These are phyloP conservation scores for Volvariella volvacea DNA, from an alignment of 1,284 basidiomycete species.

Conservation along the genomic window DNA sequence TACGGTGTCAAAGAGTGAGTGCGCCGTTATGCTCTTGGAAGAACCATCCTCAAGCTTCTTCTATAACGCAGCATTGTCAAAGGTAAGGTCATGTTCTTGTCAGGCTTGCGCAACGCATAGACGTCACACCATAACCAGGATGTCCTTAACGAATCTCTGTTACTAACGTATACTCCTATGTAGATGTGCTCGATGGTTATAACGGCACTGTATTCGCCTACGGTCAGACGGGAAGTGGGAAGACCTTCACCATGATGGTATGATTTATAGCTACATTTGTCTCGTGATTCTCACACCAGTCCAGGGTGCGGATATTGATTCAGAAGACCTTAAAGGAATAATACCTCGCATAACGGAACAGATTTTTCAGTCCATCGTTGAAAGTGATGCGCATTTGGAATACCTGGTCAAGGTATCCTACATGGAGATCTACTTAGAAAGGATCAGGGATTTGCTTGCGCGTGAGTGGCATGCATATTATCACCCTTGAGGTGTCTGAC, in stretches of 20 bases:
- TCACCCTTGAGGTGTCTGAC: constrained; percentile 3
- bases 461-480: constrained; percentile 54
- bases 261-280: constrained; percentile 16
- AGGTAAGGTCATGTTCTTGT: constrained; percentile 37
- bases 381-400: constrained; percentile 92
- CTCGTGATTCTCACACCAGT: neutral
- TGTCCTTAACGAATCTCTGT: neutral
- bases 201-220: constrained; percentile 99
- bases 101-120: neutral
- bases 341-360: constrained; percentile 99
- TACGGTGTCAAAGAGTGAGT: constrained; percentile 93
- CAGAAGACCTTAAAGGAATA: constrained; percentile 86
- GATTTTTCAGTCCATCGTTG: constrained; percentile 96
- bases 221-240: constrained; percentile 97
- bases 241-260: constrained; percentile 98
- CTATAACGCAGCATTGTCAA: constrained; percentile 59
- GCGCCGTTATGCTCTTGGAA: constrained; percentile 25
- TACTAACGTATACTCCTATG: neutral
- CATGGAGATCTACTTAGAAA: constrained; percentile 99
- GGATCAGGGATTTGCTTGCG: constrained; percentile 91
- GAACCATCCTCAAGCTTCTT: constrained; percentile 10
- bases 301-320: constrained; percentile 96
- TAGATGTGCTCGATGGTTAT: constrained; percentile 98
- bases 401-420: constrained; percentile 99
- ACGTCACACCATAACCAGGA: neutral